Percentiles rank a stretch among this genome's conserved stretches.
phyloP scores from a whole-genome alignment of 2,329 filamentous ascomycete genomes.

The Penicillium thymicola region DNA sequence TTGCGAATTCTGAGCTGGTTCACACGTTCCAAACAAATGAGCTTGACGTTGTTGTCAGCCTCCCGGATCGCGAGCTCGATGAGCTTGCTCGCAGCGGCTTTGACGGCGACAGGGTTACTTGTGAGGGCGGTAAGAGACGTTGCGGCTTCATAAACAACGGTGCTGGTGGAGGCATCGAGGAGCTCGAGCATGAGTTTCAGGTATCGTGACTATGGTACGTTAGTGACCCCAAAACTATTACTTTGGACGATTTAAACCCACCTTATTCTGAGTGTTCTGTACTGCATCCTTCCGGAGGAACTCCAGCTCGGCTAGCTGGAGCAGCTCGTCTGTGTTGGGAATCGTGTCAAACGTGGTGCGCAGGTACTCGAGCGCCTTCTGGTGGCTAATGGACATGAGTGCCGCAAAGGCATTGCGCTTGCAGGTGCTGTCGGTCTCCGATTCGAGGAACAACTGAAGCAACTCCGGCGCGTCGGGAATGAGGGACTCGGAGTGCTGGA shows the following conservation, averaged over 20 bases:
- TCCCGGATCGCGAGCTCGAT: conserved; percentile 97
- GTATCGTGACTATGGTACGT: conserved; percentile 68
- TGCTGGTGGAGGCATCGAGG: conserved; percentile 86
- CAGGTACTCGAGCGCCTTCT: conserved; percentile 84
- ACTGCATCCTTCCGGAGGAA: conserved; percentile 98
- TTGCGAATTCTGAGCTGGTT: conserved; percentile 83
- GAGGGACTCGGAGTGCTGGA: conserved; percentile 80
- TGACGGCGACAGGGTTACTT: conserved; percentile 94
- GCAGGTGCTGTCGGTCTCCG: conserved; percentile 90
- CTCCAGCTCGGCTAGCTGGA: conserved; percentile 90
- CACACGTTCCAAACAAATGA: conserved; percentile 94
- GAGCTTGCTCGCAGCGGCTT: conserved; percentile 92
- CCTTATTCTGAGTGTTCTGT: conserved; percentile 91
- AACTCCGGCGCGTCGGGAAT: conserved; percentile 96
- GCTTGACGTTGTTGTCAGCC: conserved; percentile 97
- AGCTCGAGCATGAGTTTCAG: conserved; percentile 94
- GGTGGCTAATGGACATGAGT: conserved; percentile 84
- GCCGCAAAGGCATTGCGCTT: conserved; percentile 97
- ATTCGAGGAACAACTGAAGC: conserved; percentile 81
- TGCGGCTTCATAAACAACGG: conserved; percentile 95
- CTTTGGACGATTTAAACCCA: conserved; percentile 35
- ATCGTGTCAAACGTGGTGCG: conserved; percentile 89
- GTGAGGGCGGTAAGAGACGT: conserved; percentile 92
- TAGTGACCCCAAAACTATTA: conserved; percentile 20
- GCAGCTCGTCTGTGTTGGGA: conserved; percentile 86